phyloP scores from a whole-genome alignment of 2,329 filamentous ascomycete genomes.

The Aspergillus sp. region DNA sequence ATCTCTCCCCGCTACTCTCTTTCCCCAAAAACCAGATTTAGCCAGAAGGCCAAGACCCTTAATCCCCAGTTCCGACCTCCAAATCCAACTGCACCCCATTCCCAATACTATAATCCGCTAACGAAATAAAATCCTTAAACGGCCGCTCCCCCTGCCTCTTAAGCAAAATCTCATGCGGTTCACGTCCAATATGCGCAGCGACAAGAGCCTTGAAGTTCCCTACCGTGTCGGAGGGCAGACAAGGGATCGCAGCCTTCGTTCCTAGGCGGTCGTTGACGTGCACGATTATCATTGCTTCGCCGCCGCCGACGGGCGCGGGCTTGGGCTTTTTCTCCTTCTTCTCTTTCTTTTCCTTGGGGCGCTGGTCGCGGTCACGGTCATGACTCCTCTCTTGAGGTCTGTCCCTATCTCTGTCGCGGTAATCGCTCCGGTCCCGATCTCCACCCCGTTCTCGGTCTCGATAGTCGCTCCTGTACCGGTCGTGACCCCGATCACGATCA shows the following conservation, averaged over 20 bases:
- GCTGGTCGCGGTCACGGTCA: not conserved
- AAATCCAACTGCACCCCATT: conserved; percentile 70
- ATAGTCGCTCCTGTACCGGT: conserved; percentile 1
- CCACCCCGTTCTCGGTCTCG: conserved; percentile 37
- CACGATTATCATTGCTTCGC: conserved; percentile 87
- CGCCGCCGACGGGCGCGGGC: conserved; percentile 39
- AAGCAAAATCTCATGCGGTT: conserved; percentile 86
- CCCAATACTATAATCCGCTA: conserved; percentile 91
- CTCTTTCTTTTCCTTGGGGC: conserved; percentile 41
- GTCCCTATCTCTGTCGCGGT: not conserved
- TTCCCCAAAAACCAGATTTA: not conserved
- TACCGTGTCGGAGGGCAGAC: conserved; percentile 79
- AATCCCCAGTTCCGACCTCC: conserved; percentile 52
- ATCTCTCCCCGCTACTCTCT: not conserved
- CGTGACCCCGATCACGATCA: conserved; percentile 14
- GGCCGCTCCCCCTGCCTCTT: conserved; percentile 90
- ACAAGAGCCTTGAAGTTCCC: conserved; percentile 49
- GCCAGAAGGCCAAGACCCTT: not conserved
- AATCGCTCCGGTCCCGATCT: conserved; percentile 33
- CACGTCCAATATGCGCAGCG: conserved; percentile 81
- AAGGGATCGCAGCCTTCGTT: conserved; percentile 92
- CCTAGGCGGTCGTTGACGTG: conserved; percentile 93
- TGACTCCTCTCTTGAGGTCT: not conserved
- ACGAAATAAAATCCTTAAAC: conserved; percentile 84
- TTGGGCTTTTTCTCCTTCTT: conserved; percentile 45